Evolutionary conservation across 768 basidiomycete species (phyloP), one percentile per base, ranked within the genome.

Genomic region (Dendrothele bispora): DNA sequence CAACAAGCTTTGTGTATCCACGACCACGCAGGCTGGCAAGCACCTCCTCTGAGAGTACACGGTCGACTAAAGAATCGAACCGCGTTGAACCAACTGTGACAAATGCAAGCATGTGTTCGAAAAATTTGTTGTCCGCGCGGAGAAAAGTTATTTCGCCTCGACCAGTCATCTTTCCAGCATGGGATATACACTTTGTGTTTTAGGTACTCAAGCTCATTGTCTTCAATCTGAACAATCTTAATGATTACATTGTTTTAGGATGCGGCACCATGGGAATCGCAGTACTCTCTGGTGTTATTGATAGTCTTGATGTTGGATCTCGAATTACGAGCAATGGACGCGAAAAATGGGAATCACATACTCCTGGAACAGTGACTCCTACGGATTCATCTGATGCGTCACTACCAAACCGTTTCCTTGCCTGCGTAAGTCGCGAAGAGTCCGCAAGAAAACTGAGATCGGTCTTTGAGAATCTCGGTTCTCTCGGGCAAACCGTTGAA

Each of bases 231-330:
- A 21, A 38, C 27, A 57, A 50, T 53, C 54, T 42, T 42, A 52
- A 46, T 57, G 44, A 48, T 21, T 48, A 52, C 39, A 51, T 49
- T 86, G n/a, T n/a, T n/a, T n/a, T n/a, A n/a, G 97, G 95, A 76
- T 98, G 97, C 67, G 97, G 97, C 48, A 98, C 95, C 10, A 98
- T 99, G 97, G 97, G 97, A 48, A 70, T 98, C 57, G 94, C 97
- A 49, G 79, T 99, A 64, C 80, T 94, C 40, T 95, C 95, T 20
- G 97, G 97, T 37, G 88, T 98, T 34, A 73, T 97, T 42, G 80
- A 86, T 53, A 90, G 90, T 60, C 81, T 98, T 35, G 79, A 92
- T 65, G 65, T 57, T 36, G 59, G 58, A 25, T 57, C 65, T 4
- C 63, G 61, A 47, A 52, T 55, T 28, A 48, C 51, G 24, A 55